A percentile compares a stretch with the other conserved stretches of the same genome.
Evolutionary conservation across 306 rosid species (phyloP).

Genomic region (Vigna radiata): DNA sequence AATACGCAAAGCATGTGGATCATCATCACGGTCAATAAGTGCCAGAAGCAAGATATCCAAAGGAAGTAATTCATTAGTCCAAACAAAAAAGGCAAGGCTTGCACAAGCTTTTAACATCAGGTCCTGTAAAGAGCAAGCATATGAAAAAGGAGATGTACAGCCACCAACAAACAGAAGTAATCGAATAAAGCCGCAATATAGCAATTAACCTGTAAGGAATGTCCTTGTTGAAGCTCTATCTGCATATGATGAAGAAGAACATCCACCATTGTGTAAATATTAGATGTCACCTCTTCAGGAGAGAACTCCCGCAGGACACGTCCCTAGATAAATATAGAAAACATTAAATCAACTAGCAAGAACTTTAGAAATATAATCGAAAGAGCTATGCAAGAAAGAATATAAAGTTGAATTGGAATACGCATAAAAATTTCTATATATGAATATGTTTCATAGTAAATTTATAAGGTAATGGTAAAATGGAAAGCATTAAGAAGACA

Average conservation of each 20-base stretch:
- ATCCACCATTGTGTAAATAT: conserved; percentile 98
- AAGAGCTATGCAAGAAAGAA: conserved; percentile 21
- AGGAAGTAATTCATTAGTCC: conserved; percentile 96
- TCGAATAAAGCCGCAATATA: conserved; percentile 19
- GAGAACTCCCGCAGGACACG: conserved; percentile 90
- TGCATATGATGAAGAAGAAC: conserved; percentile 93
- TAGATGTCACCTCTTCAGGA: conserved; percentile 91
- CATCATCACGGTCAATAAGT: conserved; percentile 97
- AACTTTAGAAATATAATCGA: conserved; percentile 22
- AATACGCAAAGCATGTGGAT: conserved; percentile 93
- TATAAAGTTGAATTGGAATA: conserved; percentile 21
- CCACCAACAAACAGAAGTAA: conserved; percentile 29
- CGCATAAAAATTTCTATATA: background rate
- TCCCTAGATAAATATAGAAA: conserved; percentile 62
- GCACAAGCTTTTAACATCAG: conserved; percentile 82
- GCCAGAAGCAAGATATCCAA: conserved; percentile 95
- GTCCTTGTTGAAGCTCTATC: conserved; percentile 90
- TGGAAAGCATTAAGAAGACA: conserved; percentile 28
- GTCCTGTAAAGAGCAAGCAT: conserved; percentile 63
- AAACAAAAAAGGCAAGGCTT: conserved; percentile 84
- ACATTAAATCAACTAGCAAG: background rate
- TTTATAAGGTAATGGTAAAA: conserved; percentile 20
- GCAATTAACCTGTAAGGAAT: conserved; percentile 73
- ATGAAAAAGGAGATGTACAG: conserved; percentile 22
- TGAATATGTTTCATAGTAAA: conserved; percentile 1